Conservation (phyloP, 441 rosid species). For the Mallotus repandus region DNA sequence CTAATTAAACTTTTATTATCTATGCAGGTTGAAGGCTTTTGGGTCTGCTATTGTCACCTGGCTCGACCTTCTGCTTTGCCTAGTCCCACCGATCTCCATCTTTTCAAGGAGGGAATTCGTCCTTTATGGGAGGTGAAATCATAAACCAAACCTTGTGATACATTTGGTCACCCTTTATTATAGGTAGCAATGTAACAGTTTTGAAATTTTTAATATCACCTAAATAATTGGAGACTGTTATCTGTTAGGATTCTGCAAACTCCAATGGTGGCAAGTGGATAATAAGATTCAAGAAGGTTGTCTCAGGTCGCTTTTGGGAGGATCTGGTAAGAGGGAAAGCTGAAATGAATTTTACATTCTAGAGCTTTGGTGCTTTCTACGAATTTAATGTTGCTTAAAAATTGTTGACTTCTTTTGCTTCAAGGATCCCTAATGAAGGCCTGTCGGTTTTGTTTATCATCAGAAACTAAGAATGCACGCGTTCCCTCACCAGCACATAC, state of each 20-base stretch:
- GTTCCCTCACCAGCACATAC: neutral
- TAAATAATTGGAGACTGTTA: slow-evolving; percentile 6
- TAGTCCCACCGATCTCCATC: slow-evolving; percentile 91
- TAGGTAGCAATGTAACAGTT: neutral
- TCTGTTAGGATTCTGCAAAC: slow-evolving; percentile 83
- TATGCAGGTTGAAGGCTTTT: slow-evolving; percentile 83
- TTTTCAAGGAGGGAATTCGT: slow-evolving; percentile 89
- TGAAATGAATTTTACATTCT: slow-evolving; percentile 4
- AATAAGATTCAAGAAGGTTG: slow-evolving; percentile 84
- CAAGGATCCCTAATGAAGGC: neutral
- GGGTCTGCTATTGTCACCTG: slow-evolving; percentile 92
- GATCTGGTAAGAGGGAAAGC: slow-evolving; percentile 68
- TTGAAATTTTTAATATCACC: neutral
- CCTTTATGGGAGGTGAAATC: slow-evolving; percentile 88
- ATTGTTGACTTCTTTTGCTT: slow-evolving; percentile 1
- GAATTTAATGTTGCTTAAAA: neutral
- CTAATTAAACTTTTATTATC: slow-evolving; percentile 14
- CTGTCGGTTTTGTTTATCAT: neutral
- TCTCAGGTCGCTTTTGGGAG: slow-evolving; percentile 98
- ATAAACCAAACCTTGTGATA: slow-evolving; percentile 14
- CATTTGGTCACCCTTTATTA: neutral
- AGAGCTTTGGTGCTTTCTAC: neutral
- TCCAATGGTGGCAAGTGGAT: slow-evolving; percentile 99
- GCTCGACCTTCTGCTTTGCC: slow-evolving; percentile 90
- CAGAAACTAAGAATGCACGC: neutral